Base-by-base conservation (phyloP, 2,329 filamentous ascomycete genomes). In the Diaporthe batatas region DNA sequence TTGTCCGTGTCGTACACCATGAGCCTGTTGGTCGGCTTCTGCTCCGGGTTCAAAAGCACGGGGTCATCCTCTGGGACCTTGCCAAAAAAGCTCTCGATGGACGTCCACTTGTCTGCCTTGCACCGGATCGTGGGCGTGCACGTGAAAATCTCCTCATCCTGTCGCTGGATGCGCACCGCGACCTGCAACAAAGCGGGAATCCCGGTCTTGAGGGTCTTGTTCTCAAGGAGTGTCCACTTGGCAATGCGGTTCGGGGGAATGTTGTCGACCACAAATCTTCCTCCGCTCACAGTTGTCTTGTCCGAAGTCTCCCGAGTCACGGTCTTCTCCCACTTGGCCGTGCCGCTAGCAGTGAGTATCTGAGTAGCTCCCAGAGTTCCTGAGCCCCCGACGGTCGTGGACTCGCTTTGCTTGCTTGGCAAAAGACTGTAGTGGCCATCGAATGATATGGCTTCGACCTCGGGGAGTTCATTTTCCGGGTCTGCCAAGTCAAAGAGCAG, bases 121-220 rank as follows among this genome's bases (percentile, higher is more conserved):
- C 76, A 79, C 54, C 76, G 67, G 70, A 81, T 76, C 23, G 75
- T 77, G 55, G 81, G 74, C n/a, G 64, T 75, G 62, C 79, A 79
- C 47, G 77, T 67, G 44, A 82, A 82, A 1, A 75, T 73, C 16
- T 73, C 75, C 2, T 80, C 76, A 25, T 78, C 75, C 16, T 75
- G 69, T n/a, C 78, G 75, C 59, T 75, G 75, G 21, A 80, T 68
- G 25, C 79, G 70, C 7, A 80, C 75, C 0, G 76, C 79, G 0
- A 75, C 76, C 34, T 74, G 72, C 34, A 80, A 62, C 8, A 70
- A 71, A 1, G 71, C 71, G 0, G 78, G 77, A 4, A 80, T 75
- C 0, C 79, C 78, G 6, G 74, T 74, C 59, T 78, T 75, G 29
- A 71, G 72, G 0, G 75, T 74, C 14, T 11, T 18, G 68, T 80